Evolutionary conservation across 129 eudicot species (phyloP).

Genomic region (Mikania micrantha): DNA sequence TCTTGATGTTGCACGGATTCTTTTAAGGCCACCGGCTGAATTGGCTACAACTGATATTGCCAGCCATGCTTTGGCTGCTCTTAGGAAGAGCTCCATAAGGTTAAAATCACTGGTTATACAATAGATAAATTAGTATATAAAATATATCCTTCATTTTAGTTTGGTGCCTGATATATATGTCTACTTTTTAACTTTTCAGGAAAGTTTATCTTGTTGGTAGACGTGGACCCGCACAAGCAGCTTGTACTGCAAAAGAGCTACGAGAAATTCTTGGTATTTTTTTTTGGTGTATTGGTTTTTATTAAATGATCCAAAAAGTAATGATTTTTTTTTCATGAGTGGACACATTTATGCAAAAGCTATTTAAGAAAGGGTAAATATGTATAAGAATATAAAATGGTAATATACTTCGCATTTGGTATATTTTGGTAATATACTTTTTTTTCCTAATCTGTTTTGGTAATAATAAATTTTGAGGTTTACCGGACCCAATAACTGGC

Average conservation of each 20-base stretch:
- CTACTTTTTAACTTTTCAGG: slow-evolving; percentile 33
- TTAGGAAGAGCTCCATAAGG: slow-evolving; percentile 78
- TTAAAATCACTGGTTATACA: background rate
- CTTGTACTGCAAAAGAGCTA: slow-evolving; percentile 93
- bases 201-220: slow-evolving; percentile 90
- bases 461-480: background rate
- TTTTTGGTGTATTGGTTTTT: background rate
- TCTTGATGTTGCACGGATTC: slow-evolving; percentile 91
- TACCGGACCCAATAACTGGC: no score
- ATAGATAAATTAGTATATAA: background rate
- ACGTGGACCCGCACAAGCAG: slow-evolving; percentile 98
- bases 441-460: background rate
- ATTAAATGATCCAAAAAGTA: background rate
- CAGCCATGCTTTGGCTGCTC: slow-evolving; percentile 62
- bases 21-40: slow-evolving; percentile 65
- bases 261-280: slow-evolving; percentile 74
- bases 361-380: background rate
- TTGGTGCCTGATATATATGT: slow-evolving; percentile 6
- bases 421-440: background rate
- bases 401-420: background rate
- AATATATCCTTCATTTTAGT: background rate
- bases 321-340: background rate
- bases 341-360: background rate
- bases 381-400: background rate
- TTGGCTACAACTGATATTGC: slow-evolving; percentile 82